phyloP scores from a whole-genome alignment of 2,329 filamentous ascomycete species.

The Ambrosiella cleistominuta region DNA sequence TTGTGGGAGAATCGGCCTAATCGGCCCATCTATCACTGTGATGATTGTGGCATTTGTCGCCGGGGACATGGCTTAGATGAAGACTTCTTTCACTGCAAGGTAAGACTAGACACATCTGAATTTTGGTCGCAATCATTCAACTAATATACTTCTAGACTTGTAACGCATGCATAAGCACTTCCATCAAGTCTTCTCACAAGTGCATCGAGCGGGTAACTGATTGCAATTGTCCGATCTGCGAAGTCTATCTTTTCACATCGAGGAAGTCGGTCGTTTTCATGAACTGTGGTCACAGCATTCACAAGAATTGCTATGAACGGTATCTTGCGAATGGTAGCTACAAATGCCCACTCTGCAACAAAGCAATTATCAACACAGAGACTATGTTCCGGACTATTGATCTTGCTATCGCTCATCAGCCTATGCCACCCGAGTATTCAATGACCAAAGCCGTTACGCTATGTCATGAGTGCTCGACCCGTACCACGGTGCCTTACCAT shows the following conservation, averaged over 20 bases:
- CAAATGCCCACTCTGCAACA: slow-evolving; percentile 91
- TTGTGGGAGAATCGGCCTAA: slow-evolving; percentile 87
- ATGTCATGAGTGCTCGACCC: slow-evolving; percentile 88
- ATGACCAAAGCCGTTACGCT: slow-evolving; percentile 68
- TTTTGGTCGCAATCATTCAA: not conserved
- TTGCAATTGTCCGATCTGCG: slow-evolving; percentile 91
- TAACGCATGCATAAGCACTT: slow-evolving; percentile 83
- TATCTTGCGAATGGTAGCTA: slow-evolving; percentile 72
- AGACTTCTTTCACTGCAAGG: slow-evolving; percentile 97
- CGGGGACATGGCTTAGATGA: slow-evolving; percentile 82
- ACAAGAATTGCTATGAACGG: slow-evolving; percentile 72
- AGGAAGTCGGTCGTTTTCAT: slow-evolving; percentile 80
- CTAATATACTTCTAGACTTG: slow-evolving; percentile 43
- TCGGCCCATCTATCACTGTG: slow-evolving; percentile 90
- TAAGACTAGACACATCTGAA: slow-evolving; percentile 22
- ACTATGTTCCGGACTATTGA: slow-evolving; percentile 83
- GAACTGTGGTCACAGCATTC: slow-evolving; percentile 90
- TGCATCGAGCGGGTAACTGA: slow-evolving; percentile 91
- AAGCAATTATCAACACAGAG: slow-evolving; percentile 96
- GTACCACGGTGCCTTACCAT: slow-evolving; percentile 74
- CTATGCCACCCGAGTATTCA: slow-evolving; percentile 73
- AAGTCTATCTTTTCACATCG: slow-evolving; percentile 91
- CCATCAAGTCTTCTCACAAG: slow-evolving; percentile 67
- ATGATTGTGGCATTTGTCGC: slow-evolving; percentile 88
- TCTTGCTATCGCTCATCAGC: slow-evolving; percentile 69